Evolutionary conservation across 805 yeast genomes (phyloP).

Genomic region (Metschnikowia colocasiae): DNA sequence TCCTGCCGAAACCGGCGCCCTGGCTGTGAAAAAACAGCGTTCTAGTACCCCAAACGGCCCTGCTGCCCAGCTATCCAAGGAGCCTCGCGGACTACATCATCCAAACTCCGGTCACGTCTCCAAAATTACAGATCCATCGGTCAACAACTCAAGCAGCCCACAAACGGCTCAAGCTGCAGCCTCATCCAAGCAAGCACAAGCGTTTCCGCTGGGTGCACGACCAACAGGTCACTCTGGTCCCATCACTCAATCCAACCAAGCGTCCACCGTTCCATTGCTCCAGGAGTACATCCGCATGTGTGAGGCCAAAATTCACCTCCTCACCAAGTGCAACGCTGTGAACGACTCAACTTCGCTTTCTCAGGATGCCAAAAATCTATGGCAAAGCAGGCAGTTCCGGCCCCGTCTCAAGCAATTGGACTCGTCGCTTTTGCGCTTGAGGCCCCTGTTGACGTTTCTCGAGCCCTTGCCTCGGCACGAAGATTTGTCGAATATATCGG

Average conservation of each 20-base stretch:
- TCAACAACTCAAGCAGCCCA: too few relatives aligned
- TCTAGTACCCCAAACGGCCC: neutral
- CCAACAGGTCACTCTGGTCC: too few relatives aligned
- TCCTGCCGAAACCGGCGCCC: too few relatives aligned
- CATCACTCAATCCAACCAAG: neutral
- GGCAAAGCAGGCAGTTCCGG: slow-evolving; percentile 22
- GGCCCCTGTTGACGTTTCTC: slow-evolving; percentile 16
- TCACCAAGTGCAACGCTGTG: slow-evolving; percentile 28
- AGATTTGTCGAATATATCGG: slow-evolving; percentile 12
- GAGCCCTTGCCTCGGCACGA: slow-evolving; percentile 10
- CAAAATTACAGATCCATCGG: too few relatives aligned
- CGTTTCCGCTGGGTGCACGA: too few relatives aligned
- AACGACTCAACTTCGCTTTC: slow-evolving; percentile 39
- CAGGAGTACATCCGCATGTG: slow-evolving; percentile 24
- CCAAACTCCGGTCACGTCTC: too few relatives aligned
- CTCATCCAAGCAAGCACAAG: too few relatives aligned
- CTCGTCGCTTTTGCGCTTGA: slow-evolving; percentile 7
- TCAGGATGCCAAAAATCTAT: slow-evolving; percentile 32
- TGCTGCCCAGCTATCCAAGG: neutral
- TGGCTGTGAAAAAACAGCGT: neutral
- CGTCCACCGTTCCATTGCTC: slow-evolving; percentile 9
- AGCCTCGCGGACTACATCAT: too few relatives aligned
- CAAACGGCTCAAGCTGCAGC: too few relatives aligned
- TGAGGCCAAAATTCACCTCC: slow-evolving; percentile 26
- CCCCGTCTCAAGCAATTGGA: slow-evolving; percentile 25